Evolutionary conservation across 139 green algal genomes (phyloP), one percentile per base, ranked within the genome.

Genomic region (Chlorella sp.): DNA sequence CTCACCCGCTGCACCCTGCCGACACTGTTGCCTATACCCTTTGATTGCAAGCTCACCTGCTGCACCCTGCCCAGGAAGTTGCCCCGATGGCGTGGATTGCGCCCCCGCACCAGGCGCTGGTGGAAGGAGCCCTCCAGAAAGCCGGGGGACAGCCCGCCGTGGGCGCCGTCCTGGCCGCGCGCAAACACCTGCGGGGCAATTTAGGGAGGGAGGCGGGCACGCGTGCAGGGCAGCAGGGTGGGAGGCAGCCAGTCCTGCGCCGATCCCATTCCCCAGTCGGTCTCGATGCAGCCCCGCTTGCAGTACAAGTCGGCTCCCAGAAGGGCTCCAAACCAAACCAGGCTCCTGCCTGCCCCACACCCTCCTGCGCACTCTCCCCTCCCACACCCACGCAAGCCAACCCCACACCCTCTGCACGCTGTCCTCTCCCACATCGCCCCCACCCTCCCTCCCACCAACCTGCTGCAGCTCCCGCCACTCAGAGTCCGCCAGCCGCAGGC

Each of bases 81-180:
- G 5, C 96, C 96, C 21, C 96, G 81, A 93, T 98, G 96, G 21
- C 95, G 89, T 2, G 96, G 96, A 30, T 90, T 89, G 1, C 94
- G 79, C 4, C 96, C 96, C 0, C 95, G 91, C 39, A 98, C 96
- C 68, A 98, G 88, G 16, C 86, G 87, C 92, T 98, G 96, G 88
- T 98, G 96, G 57, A 85, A 53, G 48, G 91, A 73, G 21, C 96
- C 96, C 81, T 96, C 93, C 61, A 98, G 88, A 83, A 98, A 98
- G 30, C 96, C 96, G 36, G 94, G 93, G 3, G 95, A 97, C 24
- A 97, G 91, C 30, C 96, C 96, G 15, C 76, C 83, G 71, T 95
- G 90, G 37, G 88, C 60, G n/a, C 86, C 94, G 88, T 98, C 96
- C 93, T 98, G 96, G 11, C 94, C 96, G 30, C 96, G 90, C 0